Percentiles rank a stretch among this genome's conserved stretches.
phyloP scores from a whole-genome alignment of 169 alveolate species.

The Plasmodium malariae region DNA sequence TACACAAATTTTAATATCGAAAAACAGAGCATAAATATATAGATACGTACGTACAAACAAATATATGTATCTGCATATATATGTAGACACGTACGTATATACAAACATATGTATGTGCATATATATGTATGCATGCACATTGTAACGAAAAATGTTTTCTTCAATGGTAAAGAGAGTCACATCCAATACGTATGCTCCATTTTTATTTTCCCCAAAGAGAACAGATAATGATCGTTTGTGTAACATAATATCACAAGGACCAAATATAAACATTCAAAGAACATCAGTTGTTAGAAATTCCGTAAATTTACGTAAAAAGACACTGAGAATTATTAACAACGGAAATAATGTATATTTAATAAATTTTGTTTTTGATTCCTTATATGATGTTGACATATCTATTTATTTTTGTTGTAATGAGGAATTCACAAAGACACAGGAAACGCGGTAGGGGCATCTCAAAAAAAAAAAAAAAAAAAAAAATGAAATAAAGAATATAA shows the following conservation, averaged over 20 bases:
- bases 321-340: conserved; percentile 26
- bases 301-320: conserved; percentile 42
- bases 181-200: too few relatives aligned
- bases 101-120: neutral
- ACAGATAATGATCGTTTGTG: conserved; percentile 12
- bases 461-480: neutral
- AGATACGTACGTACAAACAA: too few relatives aligned
- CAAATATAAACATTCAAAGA: conserved; percentile 58
- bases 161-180: too few relatives aligned
- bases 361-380: conserved; percentile 69
- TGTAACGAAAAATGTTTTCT: too few relatives aligned
- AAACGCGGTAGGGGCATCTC: conserved; percentile 7
- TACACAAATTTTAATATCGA: neutral
- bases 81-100: neutral
- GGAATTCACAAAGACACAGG: conserved; percentile 20
- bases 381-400: conserved; percentile 68
- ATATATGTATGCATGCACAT: neutral
- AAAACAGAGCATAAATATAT: neutral
- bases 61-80: too few relatives aligned
- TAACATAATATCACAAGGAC: conserved; percentile 62
- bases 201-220: conserved; percentile 19
- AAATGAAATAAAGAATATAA: neutral
- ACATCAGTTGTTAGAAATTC: conserved; percentile 66
- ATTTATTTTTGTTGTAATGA: conserved; percentile 65
- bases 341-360: conserved; percentile 47